Base-by-base conservation (phyloP, 176 grass and related monocot genomes). In the Calamus simplicifolius region DNA sequence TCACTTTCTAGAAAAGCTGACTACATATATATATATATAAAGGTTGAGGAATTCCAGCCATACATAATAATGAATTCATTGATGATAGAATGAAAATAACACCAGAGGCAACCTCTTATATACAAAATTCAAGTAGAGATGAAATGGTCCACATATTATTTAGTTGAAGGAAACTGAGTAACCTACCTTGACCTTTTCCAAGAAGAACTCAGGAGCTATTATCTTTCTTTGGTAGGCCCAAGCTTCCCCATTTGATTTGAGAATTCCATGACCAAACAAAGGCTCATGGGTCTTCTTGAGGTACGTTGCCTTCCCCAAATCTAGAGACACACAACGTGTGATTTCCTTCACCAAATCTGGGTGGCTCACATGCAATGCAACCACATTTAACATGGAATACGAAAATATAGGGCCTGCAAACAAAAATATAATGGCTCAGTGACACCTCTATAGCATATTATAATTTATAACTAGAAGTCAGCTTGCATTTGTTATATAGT, bases 201-300 rank as follows among this genome's bases (percentile, higher is more conserved):
- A 75, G 62, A 91, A 91, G 81, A 97, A 97, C 66, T 97, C 80
- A 0, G 87, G 93, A 1, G 93, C 93, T 16, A 97, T 97, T 77
- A 97, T 87, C 70, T 78, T 97, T 51, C 93, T 76, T 62, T 97
- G 93, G 66, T 91, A 81, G 19, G 70, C 58, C 87, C 93, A 97
- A 1, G 69, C 73, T 48, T 67, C 68, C 0, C 93, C 93, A 62
- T 91, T 97, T 57, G 93, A 91, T 52, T 97, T 97, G 72, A 97
- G 84, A 19, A 97, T 97, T 26, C 87, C 93, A 4, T 66, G 35
- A 6, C 93, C 93, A 5, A 98, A 91, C n/a, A 98, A 78, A 0
- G 93, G 87, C 70, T 98, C 87, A 49, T 98, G 93, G 12, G 84
- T 88, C 35, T 82, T 89, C 79, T 85, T 98, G 55, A 98, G 71